A percentile compares a stretch with the other conserved stretches of the same genome.
Conservation (phyloP, 2,329 filamentous ascomycete genomes). For the Fulvia fulva region DNA sequence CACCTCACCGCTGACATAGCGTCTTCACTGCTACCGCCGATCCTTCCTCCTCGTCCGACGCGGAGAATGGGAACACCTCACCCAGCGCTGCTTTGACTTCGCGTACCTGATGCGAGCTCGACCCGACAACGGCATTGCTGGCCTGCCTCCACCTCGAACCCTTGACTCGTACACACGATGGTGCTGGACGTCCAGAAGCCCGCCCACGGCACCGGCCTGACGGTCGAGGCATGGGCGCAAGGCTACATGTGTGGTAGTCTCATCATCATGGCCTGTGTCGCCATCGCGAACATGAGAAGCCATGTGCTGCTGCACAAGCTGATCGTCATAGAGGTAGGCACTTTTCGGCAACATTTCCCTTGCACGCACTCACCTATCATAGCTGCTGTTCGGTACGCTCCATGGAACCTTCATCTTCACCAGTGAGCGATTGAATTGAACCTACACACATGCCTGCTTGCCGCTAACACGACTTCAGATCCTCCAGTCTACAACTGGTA, state of each 20-base stretch:
- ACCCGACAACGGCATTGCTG: not conserved
- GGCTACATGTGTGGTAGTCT: conserved; percentile 37
- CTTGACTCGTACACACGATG: conserved; percentile 14
- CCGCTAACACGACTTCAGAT: conserved; percentile 23
- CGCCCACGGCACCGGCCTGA: conserved; percentile 19
- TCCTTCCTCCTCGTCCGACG: not conserved
- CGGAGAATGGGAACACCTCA: not conserved
- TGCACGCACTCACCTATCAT: conserved; percentile 1
- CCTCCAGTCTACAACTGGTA: conserved; percentile 60
- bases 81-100: not conserved
- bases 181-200: conserved; percentile 28
- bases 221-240: conserved; percentile 33
- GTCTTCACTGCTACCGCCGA: not conserved
- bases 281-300: conserved; percentile 47
- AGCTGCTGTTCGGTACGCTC: conserved; percentile 39
- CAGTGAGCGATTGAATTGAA: conserved; percentile 17
- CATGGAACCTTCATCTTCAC: conserved; percentile 59
- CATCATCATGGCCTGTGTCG: conserved; percentile 47
- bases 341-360: not conserved
- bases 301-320: conserved; percentile 48
- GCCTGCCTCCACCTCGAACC: not conserved
- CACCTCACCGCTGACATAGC: not conserved
- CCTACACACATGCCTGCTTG: not conserved
- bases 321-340: conserved; percentile 46
- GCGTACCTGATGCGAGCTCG: not conserved